phyloP scores from a whole-genome alignment of 225 moss, liverwort and hornwort species.

The Straminergon stramineum region DNA sequence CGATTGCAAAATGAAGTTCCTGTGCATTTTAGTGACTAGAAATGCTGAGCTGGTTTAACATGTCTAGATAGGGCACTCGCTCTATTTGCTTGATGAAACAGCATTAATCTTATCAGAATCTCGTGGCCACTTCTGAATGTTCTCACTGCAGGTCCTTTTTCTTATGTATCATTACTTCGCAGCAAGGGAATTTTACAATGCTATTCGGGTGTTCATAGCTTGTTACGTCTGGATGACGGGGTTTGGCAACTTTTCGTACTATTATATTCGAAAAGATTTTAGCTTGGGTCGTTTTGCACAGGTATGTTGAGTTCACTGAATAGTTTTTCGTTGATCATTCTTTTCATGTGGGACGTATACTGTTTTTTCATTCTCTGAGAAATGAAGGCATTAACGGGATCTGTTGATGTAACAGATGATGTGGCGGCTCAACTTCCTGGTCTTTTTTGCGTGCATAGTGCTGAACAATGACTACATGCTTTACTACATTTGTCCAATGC shows the following conservation, averaged over 20 bases:
- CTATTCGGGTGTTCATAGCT: conserved; percentile 94
- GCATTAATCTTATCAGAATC: not conserved
- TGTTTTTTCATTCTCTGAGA: not conserved
- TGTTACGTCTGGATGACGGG: conserved; percentile 99
- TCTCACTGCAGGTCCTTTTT: conserved; percentile 62
- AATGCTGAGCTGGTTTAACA: not conserved
- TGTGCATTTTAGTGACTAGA: not conserved
- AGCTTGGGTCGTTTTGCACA: conserved; percentile 99
- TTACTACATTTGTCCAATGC: conserved; percentile 99
- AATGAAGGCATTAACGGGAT: not conserved
- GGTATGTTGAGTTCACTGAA: conserved; percentile 18
- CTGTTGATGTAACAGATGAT: conserved; percentile 67
- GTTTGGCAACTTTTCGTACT: conserved; percentile 95
- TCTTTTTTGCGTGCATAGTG: conserved; percentile 75
- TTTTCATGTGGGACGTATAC: not conserved
- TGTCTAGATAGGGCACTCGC: not conserved
- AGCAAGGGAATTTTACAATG: conserved; percentile 92
- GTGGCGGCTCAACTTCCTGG: conserved; percentile 98
- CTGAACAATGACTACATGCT: conserved; percentile 98
- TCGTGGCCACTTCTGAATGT: not conserved
- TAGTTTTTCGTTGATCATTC: not conserved
- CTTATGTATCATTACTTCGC: conserved; percentile 96
- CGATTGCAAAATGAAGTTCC: not conserved
- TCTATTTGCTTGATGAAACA: not conserved
- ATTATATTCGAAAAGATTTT: conserved; percentile 95